Conservation (phyloP, 306 rosid species). For the Trifolium repens region DNA sequence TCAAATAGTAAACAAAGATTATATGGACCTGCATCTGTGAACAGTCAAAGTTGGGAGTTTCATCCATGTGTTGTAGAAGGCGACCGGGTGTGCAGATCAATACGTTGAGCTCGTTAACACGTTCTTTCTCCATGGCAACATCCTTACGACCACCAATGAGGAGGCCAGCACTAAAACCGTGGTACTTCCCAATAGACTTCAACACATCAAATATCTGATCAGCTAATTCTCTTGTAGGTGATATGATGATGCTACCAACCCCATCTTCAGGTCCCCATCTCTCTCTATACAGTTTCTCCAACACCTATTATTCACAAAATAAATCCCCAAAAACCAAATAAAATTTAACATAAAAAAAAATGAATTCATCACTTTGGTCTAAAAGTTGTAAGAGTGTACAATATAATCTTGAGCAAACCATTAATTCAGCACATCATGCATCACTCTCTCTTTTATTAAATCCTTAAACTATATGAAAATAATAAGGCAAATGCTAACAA, state of each 20-base stretch:
- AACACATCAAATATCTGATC: conserved; percentile 78
- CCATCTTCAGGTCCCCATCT: conserved; percentile 84
- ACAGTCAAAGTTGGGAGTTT: conserved; percentile 91
- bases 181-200: conserved; percentile 68
- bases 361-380: neutral
- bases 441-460: neutral
- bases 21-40: conserved; percentile 78
- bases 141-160: conserved; percentile 91
- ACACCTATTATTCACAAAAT: conserved; percentile 55
- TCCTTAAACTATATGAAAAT: neutral
- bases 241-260: conserved; percentile 86
- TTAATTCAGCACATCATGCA: neutral
- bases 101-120: conserved; percentile 72
- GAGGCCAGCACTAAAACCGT: conserved; percentile 90
- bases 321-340: conserved; percentile 25
- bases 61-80: conserved; percentile 95
- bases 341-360: neutral
- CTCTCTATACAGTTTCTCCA: conserved; percentile 82
- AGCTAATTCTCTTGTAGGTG: conserved; percentile 92
- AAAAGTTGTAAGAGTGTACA: neutral
- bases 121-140: conserved; percentile 72
- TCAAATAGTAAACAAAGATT: neutral
- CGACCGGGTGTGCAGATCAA: conserved; percentile 95
- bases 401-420: neutral
- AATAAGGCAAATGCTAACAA: too few species aligned